A percentile compares a stretch with the other conserved stretches of the same genome.
These are phyloP conservation scores for Diplodia sapinea DNA, from an alignment of 2,329 filamentous ascomycete species.

Conservation along the genomic window DNA sequence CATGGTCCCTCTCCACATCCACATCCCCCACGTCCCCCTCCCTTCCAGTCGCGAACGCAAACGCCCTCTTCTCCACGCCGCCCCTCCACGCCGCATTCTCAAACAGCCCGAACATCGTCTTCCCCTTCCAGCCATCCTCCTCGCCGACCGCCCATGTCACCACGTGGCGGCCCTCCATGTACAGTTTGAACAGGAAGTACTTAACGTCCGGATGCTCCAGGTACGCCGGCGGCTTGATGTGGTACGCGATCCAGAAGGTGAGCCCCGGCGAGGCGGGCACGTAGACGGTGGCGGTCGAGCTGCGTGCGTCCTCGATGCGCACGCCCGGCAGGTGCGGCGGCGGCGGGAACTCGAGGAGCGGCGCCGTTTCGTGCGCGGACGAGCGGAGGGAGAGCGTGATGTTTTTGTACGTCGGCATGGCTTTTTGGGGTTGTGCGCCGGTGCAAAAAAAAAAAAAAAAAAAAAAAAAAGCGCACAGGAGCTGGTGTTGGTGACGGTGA, in stretches of 20 bases:
- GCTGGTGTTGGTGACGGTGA: not conserved
- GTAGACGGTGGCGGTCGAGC: constrained; percentile 13
- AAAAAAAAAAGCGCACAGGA: not conserved
- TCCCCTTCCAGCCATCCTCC: constrained; percentile 51
- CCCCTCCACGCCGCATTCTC: constrained; percentile 42
- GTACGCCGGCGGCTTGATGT: constrained; percentile 25
- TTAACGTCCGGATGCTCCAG: not conserved
- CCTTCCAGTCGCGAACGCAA: constrained; percentile 46
- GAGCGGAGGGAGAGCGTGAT: constrained; percentile 29
- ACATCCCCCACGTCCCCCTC: constrained; percentile 8
- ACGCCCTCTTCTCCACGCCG: constrained; percentile 49
- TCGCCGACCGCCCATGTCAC: constrained; percentile 54
- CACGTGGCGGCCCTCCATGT: constrained; percentile 47
- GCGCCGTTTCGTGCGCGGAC: constrained; percentile 13
- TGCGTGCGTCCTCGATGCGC: constrained; percentile 1
- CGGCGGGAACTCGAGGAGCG: constrained; percentile 26
- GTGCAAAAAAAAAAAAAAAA: too few species aligned
- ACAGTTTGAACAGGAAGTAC: constrained; percentile 56
- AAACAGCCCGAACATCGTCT: constrained; percentile 53
- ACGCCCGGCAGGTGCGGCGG: constrained; percentile 14
- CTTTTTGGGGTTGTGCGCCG: not conserved
- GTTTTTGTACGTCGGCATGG: constrained; percentile 29
- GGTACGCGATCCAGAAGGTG: constrained; percentile 30
- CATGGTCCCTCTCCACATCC: constrained; percentile 35
- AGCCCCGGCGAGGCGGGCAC: constrained; percentile 20